Base-by-base conservation (phyloP, 495 filamentous ascomycete genomes). In the Aspergillus sclerotiicarbonarius region DNA sequence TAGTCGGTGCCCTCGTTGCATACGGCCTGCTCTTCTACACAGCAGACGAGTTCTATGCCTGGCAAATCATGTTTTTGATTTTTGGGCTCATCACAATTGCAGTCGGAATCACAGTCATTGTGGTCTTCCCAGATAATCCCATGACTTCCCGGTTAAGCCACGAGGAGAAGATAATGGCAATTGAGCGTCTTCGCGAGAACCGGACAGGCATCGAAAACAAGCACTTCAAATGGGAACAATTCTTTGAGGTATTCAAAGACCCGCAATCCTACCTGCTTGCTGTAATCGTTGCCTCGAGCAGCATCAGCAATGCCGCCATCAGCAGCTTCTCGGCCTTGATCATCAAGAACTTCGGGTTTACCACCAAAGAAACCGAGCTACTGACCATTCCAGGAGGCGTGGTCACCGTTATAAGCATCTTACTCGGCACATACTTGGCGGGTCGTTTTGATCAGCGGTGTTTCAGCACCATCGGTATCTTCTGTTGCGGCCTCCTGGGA, bases 371-470 rank as follows among this genome's bases (percentile, higher is more conserved):
- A 19, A 73, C 85, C 1, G 81, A 82, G 18, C 78, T 89, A 4
- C 78, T 88, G 12, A 87, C 85, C 53, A 84, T 84, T 55, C 84
- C 86, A 2, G 85, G 82, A 37, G 86, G 86, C 1, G 71, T 79
- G 3, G 72, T 89, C 44, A 80, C 79, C 55, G 81, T 84, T 43
- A 37, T 75, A 16, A 77, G 79, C 54, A 84, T 84, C n/a, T 55
- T 89, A 0, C 46, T 72, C 18, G 73, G 78, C 3, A 79, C 82
- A 0, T 68, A 71, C 43, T 58, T 69, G 8, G 67, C 79, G 12
- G 67, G 71, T 8, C 64, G 67, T 9, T 75, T 69, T 16, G 73
- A 74, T n/a, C 68, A 83, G 54, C 80, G 81, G 33, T 83, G 81
- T 71, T 67, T 76, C 16, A 80, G 74, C 63, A 59, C 81, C 19